Evolutionary conservation across 83 land plant genomes (phyloP), one percentile per base, ranked within the genome.

Genomic region (Thuja plicata): DNA sequence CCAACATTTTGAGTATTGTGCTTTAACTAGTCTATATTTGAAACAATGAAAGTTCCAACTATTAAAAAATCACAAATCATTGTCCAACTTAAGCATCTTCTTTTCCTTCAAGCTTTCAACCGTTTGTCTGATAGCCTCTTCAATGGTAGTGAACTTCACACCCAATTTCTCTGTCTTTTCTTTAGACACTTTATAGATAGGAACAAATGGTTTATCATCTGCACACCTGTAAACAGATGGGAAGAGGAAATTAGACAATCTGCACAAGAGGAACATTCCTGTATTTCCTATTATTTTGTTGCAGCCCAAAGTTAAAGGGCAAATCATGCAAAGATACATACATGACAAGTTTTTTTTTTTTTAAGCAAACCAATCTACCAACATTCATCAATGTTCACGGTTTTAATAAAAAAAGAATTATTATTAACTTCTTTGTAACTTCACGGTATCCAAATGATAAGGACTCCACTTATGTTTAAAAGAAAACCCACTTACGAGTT

Each of bases 51-150:
- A 34, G 30, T 24, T 34, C 77, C 77, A 82, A 82, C 50, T 15
- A 40, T 21, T 6, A 83, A 83, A 27, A n/a, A 45, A 45, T 83
- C 85, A 83, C 46, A 43, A 1, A 83, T 35, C 24, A 45, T 1
- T 24, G 32, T 40, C 52, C 55, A 86, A 86, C 38, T 55, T 60
- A 35, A 86, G 87, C 74, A 86, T 34, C 87, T 88, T 83, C 90
- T 93, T 94, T 87, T 93, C 95, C 91, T 91, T 91, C 90, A 94
- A 89, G 92, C 93, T 93, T 87, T 94, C 94, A 76, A 94, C 88
- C 24, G 92, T 93, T 80, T 94, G 95, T 88, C 92, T 92, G 74
- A 94, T 89, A 90, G 94, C 92, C 38, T 84, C 89, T 54, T 92
- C 92, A 30, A 91, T 50, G 7, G 96, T 94, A 83, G 89, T 94